Conservation (phyloP, 2,329 filamentous ascomycete genomes). For the Pseudogymnoascus sp. region DNA sequence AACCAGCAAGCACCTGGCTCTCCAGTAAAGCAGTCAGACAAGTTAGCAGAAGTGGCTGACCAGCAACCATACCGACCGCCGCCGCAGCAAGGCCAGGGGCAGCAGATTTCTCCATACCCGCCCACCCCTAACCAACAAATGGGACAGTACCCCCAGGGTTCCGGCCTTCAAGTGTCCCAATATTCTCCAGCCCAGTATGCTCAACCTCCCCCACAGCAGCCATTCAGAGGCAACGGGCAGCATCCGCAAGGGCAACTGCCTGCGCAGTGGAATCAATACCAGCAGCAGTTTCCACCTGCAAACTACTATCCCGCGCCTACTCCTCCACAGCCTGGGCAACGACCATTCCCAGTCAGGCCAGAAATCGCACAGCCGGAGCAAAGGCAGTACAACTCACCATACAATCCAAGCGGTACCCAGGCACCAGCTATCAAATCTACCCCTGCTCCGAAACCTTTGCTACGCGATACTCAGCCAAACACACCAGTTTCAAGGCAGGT, state of each 20-base stretch:
- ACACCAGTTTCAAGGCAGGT: conserved; percentile 21
- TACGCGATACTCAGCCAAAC: conserved; percentile 18
- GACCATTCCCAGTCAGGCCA: conserved; percentile 11
- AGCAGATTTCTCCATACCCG: conserved; percentile 18
- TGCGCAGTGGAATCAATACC: conserved; percentile 16
- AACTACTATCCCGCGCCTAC: conserved; percentile 21
- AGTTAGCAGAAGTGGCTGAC: conserved; percentile 26
- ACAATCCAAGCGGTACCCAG: conserved; percentile 24
- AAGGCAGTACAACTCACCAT: conserved; percentile 29
- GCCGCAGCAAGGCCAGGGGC: conserved; percentile 23
- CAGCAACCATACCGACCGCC: conserved; percentile 26
- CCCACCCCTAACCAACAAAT: background rate
- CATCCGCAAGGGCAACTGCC: conserved; percentile 14
- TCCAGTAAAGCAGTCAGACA: conserved; percentile 24
- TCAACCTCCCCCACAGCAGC: conserved; percentile 5
- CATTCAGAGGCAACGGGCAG: conserved; percentile 3
- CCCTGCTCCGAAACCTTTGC: conserved; percentile 15
- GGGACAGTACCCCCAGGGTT: background rate
- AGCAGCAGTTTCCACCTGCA: conserved; percentile 15
- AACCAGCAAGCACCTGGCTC: conserved; percentile 19
- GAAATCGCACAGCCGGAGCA: conserved; percentile 21
- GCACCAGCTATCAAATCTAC: conserved; percentile 15
- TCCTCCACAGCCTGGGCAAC: conserved; percentile 12
- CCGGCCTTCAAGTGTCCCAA: background rate
- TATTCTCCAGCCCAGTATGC: background rate